These are phyloP conservation scores for Eucalyptus fibrosa DNA, from an alignment of 345 rosid species.

Conservation along the genomic window DNA sequence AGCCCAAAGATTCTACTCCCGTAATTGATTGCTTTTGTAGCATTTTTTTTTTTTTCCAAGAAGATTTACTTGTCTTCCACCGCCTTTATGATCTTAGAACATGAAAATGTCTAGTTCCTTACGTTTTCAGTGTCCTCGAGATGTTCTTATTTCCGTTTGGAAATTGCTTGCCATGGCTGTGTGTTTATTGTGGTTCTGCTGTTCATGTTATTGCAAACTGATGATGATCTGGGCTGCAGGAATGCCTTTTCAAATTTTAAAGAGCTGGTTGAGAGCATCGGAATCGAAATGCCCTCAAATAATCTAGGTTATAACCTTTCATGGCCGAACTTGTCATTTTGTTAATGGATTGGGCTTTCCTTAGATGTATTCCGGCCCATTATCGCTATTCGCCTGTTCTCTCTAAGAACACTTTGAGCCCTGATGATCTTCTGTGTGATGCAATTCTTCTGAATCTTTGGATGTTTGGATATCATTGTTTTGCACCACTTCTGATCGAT, in stretches of 20 bases:
- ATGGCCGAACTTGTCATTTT: constrained; percentile 8
- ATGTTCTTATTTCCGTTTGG: background rate
- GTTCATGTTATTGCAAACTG: constrained; percentile 11
- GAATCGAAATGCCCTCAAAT: constrained; percentile 29
- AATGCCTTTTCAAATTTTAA: constrained; percentile 25
- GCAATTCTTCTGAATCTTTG: background rate
- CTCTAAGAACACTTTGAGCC: background rate
- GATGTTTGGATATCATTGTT: background rate
- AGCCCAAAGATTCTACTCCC: background rate
- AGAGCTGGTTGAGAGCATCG: constrained; percentile 46
- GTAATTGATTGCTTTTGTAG: background rate
- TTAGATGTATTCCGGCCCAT: background rate
- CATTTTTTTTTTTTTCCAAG: background rate
- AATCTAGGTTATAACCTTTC: constrained; percentile 42
- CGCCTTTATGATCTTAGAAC: background rate
- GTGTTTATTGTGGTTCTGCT: background rate
- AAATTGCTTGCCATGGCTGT: background rate
- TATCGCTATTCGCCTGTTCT: background rate
- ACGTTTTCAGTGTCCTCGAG: background rate
- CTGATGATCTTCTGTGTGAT: background rate
- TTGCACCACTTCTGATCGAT: background rate
- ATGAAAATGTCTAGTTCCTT: background rate
- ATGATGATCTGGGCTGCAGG: constrained; percentile 45
- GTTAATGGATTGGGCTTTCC: background rate
- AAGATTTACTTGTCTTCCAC: background rate